Evolutionary conservation across 2,329 filamentous ascomycete species (phyloP), one percentile per base, ranked within the genome.

Genomic region (Colletotrichum liaoningense): DNA sequence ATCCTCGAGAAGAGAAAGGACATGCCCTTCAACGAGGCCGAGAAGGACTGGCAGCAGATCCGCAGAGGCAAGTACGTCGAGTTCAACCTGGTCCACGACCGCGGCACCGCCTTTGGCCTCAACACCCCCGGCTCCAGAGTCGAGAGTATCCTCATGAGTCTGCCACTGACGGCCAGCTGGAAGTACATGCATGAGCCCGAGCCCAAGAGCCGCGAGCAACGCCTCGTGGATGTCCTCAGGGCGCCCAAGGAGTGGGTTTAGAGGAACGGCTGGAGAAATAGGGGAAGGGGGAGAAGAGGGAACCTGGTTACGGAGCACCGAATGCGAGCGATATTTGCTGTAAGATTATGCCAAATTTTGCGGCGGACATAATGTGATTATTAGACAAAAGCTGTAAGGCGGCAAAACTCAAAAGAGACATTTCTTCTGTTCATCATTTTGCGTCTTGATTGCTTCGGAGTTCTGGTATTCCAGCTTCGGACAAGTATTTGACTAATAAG

Each of bases 11-110:
- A 89, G 81, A 88, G 97, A 77, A 98, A 97, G 86, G 93, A 98
- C 79, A 95, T 98, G 95, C 92, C 94, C 0, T 99, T 91, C 79
- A 95, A 91, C 0, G 92, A 93, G 60, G 88, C 92, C 77, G 94
- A 98, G 85, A 98, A 98, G 87, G 91, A 94, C 76, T 99, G 97
- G 97, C 97, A 99, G 86, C 97, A 98, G 86, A 88, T 99, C 75
- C 90, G 97, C 63, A 88, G 97, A 76, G 97, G 97, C n/a, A 89
- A 95, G 79, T 99, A 99, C 81, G 97, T 99, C 75, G 97, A 99
- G 84, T 99, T 99, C 84, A 99, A 99, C 84, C 89, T 99, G 49
- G 95, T 99, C 69, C 95, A 99, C 84, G 97, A 99, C 85, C 91
- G 97, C 30, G 97, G 97, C 3, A 99, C 97, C 2, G 92, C 94